Conservation (phyloP, 2,329 filamentous ascomycete genomes). For the Capronia coronata region DNA sequence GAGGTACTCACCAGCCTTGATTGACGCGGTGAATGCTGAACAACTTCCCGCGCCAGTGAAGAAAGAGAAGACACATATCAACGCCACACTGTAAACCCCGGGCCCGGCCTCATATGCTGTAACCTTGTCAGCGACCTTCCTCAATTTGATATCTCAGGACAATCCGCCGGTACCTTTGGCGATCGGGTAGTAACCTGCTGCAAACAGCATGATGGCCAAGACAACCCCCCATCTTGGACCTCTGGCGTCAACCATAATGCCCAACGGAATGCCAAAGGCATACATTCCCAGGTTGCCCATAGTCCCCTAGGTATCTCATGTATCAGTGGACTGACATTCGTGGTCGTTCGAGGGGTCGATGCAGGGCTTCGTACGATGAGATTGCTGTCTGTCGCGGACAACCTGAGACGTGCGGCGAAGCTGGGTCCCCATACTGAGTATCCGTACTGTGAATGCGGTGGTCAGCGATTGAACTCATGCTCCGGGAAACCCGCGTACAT, state of each 20-base stretch:
- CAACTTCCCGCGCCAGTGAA: conserved; percentile 84
- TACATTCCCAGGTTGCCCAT: conserved; percentile 76
- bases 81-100: conserved; percentile 49
- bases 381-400: conserved; percentile 90
- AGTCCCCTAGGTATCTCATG: conserved; percentile 43
- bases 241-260: conserved; percentile 75
- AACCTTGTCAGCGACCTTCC: conserved; percentile 28
- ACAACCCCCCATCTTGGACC: conserved; percentile 75
- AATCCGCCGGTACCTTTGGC: conserved; percentile 41
- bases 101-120: conserved; percentile 65
- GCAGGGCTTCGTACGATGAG: conserved; percentile 60
- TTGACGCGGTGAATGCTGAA: conserved; percentile 77
- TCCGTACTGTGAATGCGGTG: conserved; percentile 63
- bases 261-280: conserved; percentile 77
- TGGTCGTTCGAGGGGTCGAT: conserved; percentile 3
- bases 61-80: conserved; percentile 76
- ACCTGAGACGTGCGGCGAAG: conserved; percentile 76
- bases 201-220: conserved; percentile 65
- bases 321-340: conserved; percentile 5
- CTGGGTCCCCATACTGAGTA: conserved; percentile 98
- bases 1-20: conserved; percentile 59
- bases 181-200: conserved; percentile 77
- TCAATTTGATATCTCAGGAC: conserved; percentile 6
- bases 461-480: conserved; percentile 7
- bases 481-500: conserved; percentile 51